Percentiles rank a stretch among this genome's conserved stretches.
phyloP scores from a whole-genome alignment of 495 filamentous ascomycete species.

The Lepidopterella palustris region DNA sequence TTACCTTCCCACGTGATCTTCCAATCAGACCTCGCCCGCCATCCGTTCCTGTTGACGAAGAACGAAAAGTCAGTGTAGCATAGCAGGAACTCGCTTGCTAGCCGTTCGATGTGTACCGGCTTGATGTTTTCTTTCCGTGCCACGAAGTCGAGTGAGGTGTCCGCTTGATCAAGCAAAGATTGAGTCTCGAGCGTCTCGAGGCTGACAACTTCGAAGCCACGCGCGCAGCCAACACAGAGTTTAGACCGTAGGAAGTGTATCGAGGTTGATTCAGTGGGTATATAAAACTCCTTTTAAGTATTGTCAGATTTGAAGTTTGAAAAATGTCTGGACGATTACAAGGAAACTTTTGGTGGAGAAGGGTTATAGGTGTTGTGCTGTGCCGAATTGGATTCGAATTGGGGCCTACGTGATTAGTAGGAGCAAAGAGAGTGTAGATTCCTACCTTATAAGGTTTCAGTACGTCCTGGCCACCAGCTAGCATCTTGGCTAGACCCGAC shows the following conservation, averaged over 20 bases:
- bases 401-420: too few relatives aligned
- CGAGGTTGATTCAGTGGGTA: constrained; percentile 90
- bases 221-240: constrained; percentile 88
- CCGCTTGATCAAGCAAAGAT: constrained; percentile 92
- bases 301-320: neutral
- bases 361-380: constrained; percentile 18
- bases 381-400: too few relatives aligned
- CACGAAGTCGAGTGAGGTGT: constrained; percentile 96
- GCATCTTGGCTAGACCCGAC: constrained; percentile 88
- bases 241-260: constrained; percentile 97
- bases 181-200: constrained; percentile 97
- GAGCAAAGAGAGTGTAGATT: constrained; percentile 3
- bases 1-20: constrained; percentile 94
- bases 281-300: constrained; percentile 75
- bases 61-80: constrained; percentile 98
- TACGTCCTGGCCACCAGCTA: constrained; percentile 86
- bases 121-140: constrained; percentile 84
- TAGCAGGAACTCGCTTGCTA: constrained; percentile 93
- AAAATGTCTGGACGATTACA: neutral
- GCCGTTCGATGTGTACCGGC: constrained; percentile 95
- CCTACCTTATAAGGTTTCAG: constrained; percentile 85
- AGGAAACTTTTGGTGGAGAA: neutral
- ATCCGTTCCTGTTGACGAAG: constrained; percentile 98
- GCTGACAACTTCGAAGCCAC: constrained; percentile 94
- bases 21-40: constrained; percentile 94